Percentiles rank a stretch among this genome's conserved stretches.
Conservation (phyloP, 306 rosid genomes). For the Trifolium pratense region DNA sequence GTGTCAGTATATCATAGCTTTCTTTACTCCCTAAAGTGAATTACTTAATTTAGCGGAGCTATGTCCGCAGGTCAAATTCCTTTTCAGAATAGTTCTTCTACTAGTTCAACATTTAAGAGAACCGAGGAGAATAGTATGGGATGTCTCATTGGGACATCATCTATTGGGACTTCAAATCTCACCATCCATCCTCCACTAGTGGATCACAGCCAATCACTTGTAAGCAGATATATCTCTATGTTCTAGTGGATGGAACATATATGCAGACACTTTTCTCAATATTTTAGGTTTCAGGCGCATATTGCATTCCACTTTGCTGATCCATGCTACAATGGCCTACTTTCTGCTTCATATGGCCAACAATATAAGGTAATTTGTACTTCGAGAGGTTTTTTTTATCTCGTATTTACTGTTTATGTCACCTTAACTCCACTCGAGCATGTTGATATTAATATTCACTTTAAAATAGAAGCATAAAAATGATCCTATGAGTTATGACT, state of each 20-base stretch:
- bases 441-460: slow-evolving; percentile 1
- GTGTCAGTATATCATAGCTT: not conserved
- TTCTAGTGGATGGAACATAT: slow-evolving; percentile 32
- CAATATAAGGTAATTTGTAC: slow-evolving; percentile 47
- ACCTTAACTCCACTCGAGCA: not conserved
- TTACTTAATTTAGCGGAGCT: slow-evolving; percentile 1
- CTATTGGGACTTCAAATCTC: slow-evolving; percentile 49
- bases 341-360: slow-evolving; percentile 56
- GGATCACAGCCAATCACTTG: slow-evolving; percentile 54
- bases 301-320: slow-evolving; percentile 53
- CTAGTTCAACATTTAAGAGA: slow-evolving; percentile 47
- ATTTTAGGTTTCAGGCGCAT: slow-evolving; percentile 57
- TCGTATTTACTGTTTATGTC: slow-evolving; percentile 20
- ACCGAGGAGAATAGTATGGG: slow-evolving; percentile 43
- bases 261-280: slow-evolving; percentile 32
- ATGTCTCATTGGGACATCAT: slow-evolving; percentile 36
- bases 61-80: slow-evolving; percentile 27
- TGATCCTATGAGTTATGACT: not conserved
- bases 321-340: slow-evolving; percentile 49
- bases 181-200: slow-evolving; percentile 46
- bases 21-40: not conserved
- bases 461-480: not conserved
- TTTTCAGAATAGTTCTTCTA: slow-evolving; percentile 44
- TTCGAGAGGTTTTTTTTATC: not conserved
- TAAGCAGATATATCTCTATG: slow-evolving; percentile 51